phyloP scores from a whole-genome alignment of 2,329 filamentous ascomycete genomes.

The Fusarium nygamai region DNA sequence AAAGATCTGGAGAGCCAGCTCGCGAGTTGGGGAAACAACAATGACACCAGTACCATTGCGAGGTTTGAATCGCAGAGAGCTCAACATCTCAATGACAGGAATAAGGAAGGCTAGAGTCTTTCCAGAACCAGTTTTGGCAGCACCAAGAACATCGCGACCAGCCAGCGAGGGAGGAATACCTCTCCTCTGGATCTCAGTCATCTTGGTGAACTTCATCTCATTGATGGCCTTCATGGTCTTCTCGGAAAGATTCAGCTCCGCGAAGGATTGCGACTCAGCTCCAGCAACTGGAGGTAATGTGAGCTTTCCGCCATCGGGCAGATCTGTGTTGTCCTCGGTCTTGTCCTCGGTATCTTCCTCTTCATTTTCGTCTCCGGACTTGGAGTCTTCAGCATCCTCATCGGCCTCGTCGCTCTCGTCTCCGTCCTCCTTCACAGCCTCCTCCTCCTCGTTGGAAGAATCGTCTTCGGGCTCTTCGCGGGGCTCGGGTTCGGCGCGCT shows the following conservation, averaged over 20 bases:
- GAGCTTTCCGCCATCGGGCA: slow-evolving; percentile 53
- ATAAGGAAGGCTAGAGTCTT: slow-evolving; percentile 97
- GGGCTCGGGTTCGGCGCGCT: slow-evolving; percentile 47
- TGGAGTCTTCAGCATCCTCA: slow-evolving; percentile 45
- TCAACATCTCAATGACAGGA: slow-evolving; percentile 92
- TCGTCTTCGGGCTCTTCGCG: slow-evolving; percentile 40
- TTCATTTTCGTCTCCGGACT: slow-evolving; percentile 40
- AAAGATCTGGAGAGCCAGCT: slow-evolving; percentile 95
- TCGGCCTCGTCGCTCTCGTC: slow-evolving; percentile 44
- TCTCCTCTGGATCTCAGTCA: slow-evolving; percentile 93
- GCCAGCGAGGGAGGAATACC: slow-evolving; percentile 89
- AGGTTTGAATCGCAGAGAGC: slow-evolving; percentile 91
- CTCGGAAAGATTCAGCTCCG: slow-evolving; percentile 84
- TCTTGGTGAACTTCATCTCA: slow-evolving; percentile 92
- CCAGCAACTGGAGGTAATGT: slow-evolving; percentile 62
- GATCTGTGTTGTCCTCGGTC: slow-evolving; percentile 46
- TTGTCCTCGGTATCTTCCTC: slow-evolving; percentile 42
- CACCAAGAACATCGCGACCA: slow-evolving; percentile 91
- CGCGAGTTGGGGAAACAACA: slow-evolving; percentile 90
- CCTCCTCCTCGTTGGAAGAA: slow-evolving; percentile 43
- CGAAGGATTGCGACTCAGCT: slow-evolving; percentile 75
- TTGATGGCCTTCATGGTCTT: slow-evolving; percentile 88
- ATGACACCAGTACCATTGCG: slow-evolving; percentile 93
- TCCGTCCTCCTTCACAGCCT: slow-evolving; percentile 41
- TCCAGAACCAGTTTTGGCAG: slow-evolving; percentile 94